Evolutionary conservation across 2,329 filamentous ascomycete species (phyloP), one percentile per base, ranked within the genome.

Genomic region (Fusarium papillatum): DNA sequence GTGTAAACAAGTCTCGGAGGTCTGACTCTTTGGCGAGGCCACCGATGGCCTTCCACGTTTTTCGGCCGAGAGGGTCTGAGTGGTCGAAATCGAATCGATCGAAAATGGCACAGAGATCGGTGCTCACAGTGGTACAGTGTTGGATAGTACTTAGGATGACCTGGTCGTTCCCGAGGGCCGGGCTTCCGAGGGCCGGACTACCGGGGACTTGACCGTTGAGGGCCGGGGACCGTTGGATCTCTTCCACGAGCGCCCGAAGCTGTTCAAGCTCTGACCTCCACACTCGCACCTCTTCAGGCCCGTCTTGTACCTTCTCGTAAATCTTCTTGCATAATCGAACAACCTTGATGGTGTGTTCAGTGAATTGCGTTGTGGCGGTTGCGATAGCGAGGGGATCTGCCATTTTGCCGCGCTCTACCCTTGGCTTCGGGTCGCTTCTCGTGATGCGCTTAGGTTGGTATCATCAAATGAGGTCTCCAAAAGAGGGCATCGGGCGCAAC

Each of bases 41-140:
- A 24, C 60, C 53, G 36, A 73, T 59, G 0, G 71, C 64, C 26
- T 73, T 73, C 71, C 71, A 71, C 6, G 71, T 73, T 24, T 50
- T 73, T 9, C 34, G 36, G 3, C 55, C 29, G 19, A 70, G 10
- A 1, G 53, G 24, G 5, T 71, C 64, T 6, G 19, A 31, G 19
- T 17, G 6, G 2, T 11, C 5, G n/a, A 71, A 68, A 22, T 66
- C 31, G 7, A 71, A 19, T 7, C 53, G 39, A n/a, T 65, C 43
- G 19, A 73, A 64, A 17, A 67, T 61, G 1, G 10, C 29, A 13
- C 19, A 53, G 2, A 72, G 41, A 4, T 57, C 14, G 3, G 46
- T 11, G 29, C 26, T 29, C 22, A 55, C 43, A 1, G 16, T 7
- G 2, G 17, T 36, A 24, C 71, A 71, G 13, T 22, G 34, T 22